Conservation (phyloP, 495 filamentous ascomycete genomes). For the Aspergillus sparsus region DNA sequence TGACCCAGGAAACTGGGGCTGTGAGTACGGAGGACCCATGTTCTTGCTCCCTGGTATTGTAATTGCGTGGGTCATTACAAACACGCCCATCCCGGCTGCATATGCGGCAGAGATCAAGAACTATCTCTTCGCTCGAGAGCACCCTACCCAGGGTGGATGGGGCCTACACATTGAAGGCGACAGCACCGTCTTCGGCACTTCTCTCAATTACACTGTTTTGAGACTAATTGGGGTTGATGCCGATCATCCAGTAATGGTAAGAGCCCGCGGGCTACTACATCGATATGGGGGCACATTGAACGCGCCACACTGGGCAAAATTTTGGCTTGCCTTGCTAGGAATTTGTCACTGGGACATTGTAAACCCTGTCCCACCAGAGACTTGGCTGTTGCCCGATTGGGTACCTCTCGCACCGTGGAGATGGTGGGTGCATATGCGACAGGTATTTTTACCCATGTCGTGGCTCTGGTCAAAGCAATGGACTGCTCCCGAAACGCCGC, state of each 20-base stretch:
- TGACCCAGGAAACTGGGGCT: constrained; percentile 14
- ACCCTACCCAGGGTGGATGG: constrained; percentile 76
- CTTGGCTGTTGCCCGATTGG: constrained; percentile 55
- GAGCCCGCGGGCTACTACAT: constrained; percentile 66
- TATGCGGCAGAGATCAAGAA: constrained; percentile 13
- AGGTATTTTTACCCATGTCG: constrained; percentile 20
- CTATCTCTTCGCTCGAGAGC: constrained; percentile 34
- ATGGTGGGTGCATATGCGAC: constrained; percentile 15
- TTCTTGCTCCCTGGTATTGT: constrained; percentile 19
- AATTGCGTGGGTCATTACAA: constrained; percentile 21
- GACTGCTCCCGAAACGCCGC: constrained; percentile 11
- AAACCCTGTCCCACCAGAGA: constrained; percentile 73
- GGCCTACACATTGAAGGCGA: constrained; percentile 76
- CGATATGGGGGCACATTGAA: constrained; percentile 63
- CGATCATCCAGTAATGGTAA: constrained; percentile 70
- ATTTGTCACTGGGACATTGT: constrained; percentile 70
- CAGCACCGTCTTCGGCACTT: constrained; percentile 75
- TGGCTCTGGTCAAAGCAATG: constrained; percentile 13
- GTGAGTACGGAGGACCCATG: constrained; percentile 19
- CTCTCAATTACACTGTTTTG: constrained; percentile 72
- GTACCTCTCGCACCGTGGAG: constrained; percentile 16
- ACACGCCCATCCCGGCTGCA: constrained; percentile 12
- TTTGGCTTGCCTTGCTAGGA: constrained; percentile 75
- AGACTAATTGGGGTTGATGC: constrained; percentile 74
- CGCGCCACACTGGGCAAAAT: constrained; percentile 83